Percentiles rank a stretch among this genome's conserved stretches.
Conservation (phyloP, 164 flowering plant genomes). For the Umbilicus rupestris region DNA sequence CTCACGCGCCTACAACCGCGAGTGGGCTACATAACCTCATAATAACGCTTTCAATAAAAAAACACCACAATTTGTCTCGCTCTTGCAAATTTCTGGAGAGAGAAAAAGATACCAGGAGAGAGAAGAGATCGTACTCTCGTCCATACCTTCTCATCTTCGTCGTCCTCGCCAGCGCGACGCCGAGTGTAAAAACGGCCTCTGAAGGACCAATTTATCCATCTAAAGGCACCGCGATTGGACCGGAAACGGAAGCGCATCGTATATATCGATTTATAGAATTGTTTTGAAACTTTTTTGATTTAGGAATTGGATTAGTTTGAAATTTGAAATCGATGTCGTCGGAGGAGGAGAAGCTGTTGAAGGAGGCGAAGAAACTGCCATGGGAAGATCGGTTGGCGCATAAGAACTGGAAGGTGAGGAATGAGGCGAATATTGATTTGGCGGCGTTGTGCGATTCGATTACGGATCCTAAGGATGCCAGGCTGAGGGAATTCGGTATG, state of each 20-base stretch:
- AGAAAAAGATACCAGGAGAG: too few species aligned
- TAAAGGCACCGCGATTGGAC: too few species aligned
- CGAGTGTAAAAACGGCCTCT: too few species aligned
- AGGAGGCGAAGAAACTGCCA: constrained; percentile 39
- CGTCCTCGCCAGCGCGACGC: too few species aligned
- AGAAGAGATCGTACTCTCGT: constrained; percentile 2
- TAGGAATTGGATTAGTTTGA: neutral
- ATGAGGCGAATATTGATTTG: constrained; percentile 85
- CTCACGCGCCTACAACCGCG: neutral
- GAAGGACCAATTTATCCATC: too few species aligned
- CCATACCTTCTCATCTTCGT: neutral
- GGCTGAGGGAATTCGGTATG: constrained; percentile 83
- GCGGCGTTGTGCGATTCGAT: constrained; percentile 74
- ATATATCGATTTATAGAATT: neutral
- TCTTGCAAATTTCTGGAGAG: too few species aligned
- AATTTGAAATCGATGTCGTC: constrained; percentile 29
- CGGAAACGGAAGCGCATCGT: neutral
- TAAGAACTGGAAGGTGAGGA: constrained; percentile 97
- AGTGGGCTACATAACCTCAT: neutral
- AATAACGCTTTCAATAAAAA: neutral
- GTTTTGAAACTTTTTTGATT: neutral
- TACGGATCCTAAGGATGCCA: constrained; percentile 87
- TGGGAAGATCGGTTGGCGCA: constrained; percentile 95
- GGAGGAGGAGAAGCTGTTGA: constrained; percentile 9
- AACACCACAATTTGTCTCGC: neutral